These are phyloP conservation scores for Anacardium occidentale DNA, from an alignment of 345 rosid genomes.

Conservation along the genomic window DNA sequence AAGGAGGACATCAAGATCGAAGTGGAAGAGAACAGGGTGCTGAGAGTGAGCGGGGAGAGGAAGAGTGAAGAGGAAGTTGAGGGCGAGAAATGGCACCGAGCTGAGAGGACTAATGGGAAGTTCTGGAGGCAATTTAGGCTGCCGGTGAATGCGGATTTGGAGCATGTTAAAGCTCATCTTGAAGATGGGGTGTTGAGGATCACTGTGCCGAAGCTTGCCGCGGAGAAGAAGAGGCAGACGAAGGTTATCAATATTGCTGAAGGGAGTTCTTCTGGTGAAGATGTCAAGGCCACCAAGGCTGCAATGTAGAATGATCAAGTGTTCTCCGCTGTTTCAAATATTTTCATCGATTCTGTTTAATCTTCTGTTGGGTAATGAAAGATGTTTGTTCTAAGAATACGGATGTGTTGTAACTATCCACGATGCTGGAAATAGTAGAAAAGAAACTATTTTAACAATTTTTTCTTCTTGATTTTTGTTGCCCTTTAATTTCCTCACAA, in stretches of 20 bases:
- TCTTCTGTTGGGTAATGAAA: not conserved
- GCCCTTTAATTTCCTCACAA: too few relatives aligned
- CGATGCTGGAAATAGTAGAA: too few relatives aligned
- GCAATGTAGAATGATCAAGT: not conserved
- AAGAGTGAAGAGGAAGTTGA: conserved; percentile 22
- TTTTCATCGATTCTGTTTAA: not conserved
- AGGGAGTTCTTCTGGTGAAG: conserved; percentile 29
- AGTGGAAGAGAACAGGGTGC: conserved; percentile 36
- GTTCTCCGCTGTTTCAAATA: too few relatives aligned
- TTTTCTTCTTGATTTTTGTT: too few relatives aligned
- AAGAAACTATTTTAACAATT: too few relatives aligned
- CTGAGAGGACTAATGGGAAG: conserved; percentile 35
- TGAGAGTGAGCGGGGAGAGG: conserved; percentile 41
- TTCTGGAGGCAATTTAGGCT: conserved; percentile 43
- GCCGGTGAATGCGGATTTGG: conserved; percentile 36
- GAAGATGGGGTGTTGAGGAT: conserved; percentile 35
- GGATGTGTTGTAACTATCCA: too few relatives aligned
- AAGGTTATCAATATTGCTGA: conserved; percentile 37
- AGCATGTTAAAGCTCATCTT: conserved; percentile 30
- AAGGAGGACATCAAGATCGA: conserved; percentile 41
- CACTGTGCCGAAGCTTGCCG: conserved; percentile 31
- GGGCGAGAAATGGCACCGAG: conserved; percentile 44
- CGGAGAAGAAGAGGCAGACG: conserved; percentile 35
- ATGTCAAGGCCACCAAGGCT: conserved; percentile 35
- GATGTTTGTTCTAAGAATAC: not conserved